Conservation (phyloP, 148 eudicot species). For the Persicaria tinctoria region DNA sequence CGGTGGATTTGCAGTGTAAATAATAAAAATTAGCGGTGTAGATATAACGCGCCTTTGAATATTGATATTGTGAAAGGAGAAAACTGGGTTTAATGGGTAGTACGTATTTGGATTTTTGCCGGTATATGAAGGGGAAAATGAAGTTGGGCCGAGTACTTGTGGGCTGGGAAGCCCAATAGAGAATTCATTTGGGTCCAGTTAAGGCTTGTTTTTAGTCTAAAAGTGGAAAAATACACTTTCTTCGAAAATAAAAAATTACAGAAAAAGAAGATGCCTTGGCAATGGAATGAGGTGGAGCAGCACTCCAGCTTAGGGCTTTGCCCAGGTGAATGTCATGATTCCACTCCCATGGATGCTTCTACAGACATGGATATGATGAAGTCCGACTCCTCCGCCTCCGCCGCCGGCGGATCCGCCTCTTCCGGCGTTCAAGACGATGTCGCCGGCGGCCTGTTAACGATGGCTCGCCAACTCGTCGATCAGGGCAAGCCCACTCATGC, state of each 20-base stretch:
- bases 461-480: conserved; percentile 68
- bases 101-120: no score
- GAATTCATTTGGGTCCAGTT: conserved; percentile 34
- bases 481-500: conserved; percentile 78
- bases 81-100: no score
- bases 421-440: conserved; percentile 23
- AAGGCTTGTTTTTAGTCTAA: conserved; percentile 32
- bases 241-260: not conserved
- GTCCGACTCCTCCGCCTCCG: conserved; percentile 18
- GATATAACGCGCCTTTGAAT: no score
- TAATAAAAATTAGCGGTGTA: no score
- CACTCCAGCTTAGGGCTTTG: conserved; percentile 11
- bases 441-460: conserved; percentile 30
- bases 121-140: no score
- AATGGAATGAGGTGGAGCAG: not conserved
- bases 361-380: conserved; percentile 64
- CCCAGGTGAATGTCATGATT: conserved; percentile 6
- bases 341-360: conserved; percentile 13
- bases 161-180: no score
- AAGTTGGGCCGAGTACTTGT: no score
- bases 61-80: no score
- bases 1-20: no score
- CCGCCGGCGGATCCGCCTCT: conserved; percentile 16
- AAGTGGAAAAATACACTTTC: not conserved
- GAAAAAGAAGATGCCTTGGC: conserved; percentile 17